Base-by-base conservation (phyloP, 768 basidiomycete species). In the Artomyces pyxidatus region DNA sequence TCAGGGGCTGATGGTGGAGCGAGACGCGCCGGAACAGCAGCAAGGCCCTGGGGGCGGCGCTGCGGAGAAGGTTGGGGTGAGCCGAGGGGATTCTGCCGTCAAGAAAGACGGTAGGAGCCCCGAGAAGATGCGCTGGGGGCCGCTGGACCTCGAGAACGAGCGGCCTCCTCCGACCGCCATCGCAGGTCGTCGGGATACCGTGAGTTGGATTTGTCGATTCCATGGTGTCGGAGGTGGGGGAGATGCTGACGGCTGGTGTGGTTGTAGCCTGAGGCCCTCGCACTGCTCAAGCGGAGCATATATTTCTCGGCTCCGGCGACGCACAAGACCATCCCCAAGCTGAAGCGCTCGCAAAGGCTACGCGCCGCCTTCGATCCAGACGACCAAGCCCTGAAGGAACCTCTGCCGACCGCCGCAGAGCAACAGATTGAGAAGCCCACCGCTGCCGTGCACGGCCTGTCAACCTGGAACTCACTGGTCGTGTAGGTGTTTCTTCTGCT, bases 131-230 rank as follows among this genome's bases (percentile, higher is more conserved):
- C 62, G 75, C 21, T 74, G 71, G 75, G 78, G 77, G 0, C 79
- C 78, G 2, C 60, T 80, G 25, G 79, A 81, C 59, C 61, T 88
- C 25, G 75, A 74, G 12, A 77, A 76, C 6, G 88, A 92, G 66
- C 65, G 62, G 3, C 86, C 86, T 1, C 85, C 87, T 8, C 76
- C 83, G 3, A 79, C 74, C 30, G 81, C 84, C 2, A 85, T 90
- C 48, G 85, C 81, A 8, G 78, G 74, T 9, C 69, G 87, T 37
- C 67, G 76, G 38, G 85, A 91, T 56, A 87, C 84, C 23, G 81
- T 75, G 47, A 46, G 75, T 48, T 14, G n/a, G n/a, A 35, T 35
- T 14, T 9, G n/a, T n/a, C n/a, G n/a, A 2, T 14, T 37, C 45
- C 40, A 30, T 43, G 21, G 35, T n/a, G 14, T 14, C 22, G 14